phyloP scores from a whole-genome alignment of 345 rosid species.

The Brassica rapa region DNA sequence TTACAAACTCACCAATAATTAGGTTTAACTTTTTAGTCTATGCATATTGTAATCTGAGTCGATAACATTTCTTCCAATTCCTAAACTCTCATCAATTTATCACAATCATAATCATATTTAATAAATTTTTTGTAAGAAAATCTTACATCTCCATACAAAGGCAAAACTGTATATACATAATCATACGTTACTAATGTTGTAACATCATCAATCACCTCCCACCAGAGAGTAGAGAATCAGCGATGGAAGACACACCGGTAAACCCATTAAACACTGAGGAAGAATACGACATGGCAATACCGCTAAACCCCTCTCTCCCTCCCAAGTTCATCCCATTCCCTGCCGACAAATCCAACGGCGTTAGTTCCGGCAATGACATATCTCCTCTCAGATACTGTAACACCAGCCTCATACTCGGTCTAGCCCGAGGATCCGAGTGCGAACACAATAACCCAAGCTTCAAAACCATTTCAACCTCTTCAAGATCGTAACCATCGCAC shows the following conservation, averaged over 20 bases:
- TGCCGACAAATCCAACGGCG: conserved; percentile 21
- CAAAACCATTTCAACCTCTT: conserved; percentile 56
- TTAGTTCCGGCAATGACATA: conserved; percentile 18
- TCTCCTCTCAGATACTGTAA: conserved; percentile 52
- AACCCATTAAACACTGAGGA: conserved; percentile 37
- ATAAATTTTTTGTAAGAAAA: not conserved
- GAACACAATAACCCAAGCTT: conserved; percentile 67
- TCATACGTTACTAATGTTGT: not conserved
- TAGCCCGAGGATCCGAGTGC: conserved; percentile 44
- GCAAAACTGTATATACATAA: conserved; percentile 31
- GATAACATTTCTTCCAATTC: not conserved
- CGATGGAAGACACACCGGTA: conserved; percentile 34
- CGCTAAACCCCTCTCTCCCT: conserved; percentile 35
- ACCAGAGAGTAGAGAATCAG: conserved; percentile 37
- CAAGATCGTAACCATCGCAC: conserved; percentile 29
- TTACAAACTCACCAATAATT: no score
- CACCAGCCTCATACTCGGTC: conserved; percentile 67
- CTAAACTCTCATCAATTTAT: not conserved
- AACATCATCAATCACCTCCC: conserved; percentile 31
- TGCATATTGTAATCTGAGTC: not conserved
- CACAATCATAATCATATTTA: conserved; percentile 1
- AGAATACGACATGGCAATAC: conserved; percentile 26
- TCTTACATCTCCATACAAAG: conserved; percentile 4
- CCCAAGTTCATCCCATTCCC: conserved; percentile 29
- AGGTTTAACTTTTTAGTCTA: not conserved